Percentiles rank a stretch among this genome's conserved stretches.
These are phyloP conservation scores for Gelatoporia subvermispora DNA, from an alignment of 768 basidiomycete species.

Conservation along the genomic window DNA sequence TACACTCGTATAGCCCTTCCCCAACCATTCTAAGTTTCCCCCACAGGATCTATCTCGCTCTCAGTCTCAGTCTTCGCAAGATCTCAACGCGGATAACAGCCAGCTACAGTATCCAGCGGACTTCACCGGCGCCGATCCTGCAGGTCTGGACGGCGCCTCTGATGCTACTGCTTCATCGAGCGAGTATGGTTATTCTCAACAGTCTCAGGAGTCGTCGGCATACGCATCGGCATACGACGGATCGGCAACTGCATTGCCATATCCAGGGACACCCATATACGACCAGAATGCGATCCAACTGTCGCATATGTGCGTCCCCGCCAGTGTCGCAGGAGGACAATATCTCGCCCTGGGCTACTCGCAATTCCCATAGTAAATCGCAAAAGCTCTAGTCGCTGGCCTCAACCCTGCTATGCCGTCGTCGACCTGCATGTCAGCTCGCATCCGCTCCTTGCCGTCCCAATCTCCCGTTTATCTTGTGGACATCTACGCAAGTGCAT, in stretches of 20 bases:
- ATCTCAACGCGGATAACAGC: not conserved
- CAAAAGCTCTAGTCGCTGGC: conserved; percentile 1
- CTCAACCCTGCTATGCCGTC: not conserved
- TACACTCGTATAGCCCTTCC: too few relatives aligned
- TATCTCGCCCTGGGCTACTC: conserved; percentile 14
- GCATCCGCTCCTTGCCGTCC: not conserved
- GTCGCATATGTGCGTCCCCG: conserved; percentile 16
- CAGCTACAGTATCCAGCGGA: conserved; percentile 10
- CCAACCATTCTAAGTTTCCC: too few relatives aligned
- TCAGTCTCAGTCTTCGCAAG: not conserved
- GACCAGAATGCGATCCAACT: conserved; percentile 13
- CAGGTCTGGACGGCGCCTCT: too few relatives aligned
- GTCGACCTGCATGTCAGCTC: not conserved
- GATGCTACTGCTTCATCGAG: too few relatives aligned
- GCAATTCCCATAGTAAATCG: conserved; percentile 12
- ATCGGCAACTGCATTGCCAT: too few relatives aligned
- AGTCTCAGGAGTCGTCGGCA: too few relatives aligned
- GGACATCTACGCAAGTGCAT: not conserved
- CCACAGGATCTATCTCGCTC: not conserved
- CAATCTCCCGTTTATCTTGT: not conserved
- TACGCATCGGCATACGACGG: too few relatives aligned
- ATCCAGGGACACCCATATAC: too few relatives aligned
- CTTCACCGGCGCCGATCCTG: too few relatives aligned
- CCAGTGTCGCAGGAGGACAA: conserved; percentile 3
- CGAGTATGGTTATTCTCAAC: too few relatives aligned